phyloP scores from a whole-genome alignment of 768 basidiomycete species.

The Amyloporia xantha region DNA sequence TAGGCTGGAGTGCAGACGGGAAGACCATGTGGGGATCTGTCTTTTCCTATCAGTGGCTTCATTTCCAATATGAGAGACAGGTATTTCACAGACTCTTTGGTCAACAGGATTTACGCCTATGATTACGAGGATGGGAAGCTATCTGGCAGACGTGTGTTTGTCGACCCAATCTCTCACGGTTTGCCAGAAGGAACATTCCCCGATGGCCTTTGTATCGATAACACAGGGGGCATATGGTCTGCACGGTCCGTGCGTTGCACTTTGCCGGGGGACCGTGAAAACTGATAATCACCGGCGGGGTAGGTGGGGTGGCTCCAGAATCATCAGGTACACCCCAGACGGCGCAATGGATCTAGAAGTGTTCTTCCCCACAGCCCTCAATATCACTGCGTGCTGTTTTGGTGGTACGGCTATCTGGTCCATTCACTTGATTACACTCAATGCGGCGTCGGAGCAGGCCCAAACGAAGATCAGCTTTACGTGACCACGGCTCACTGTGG shows the following conservation, averaged over 20 bases:
- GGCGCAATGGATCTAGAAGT: slow-evolving; percentile 53
- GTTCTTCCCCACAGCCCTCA: slow-evolving; percentile 52
- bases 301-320: slow-evolving; percentile 60
- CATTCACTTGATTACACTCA: background rate
- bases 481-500: slow-evolving; percentile 51
- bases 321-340: slow-evolving; percentile 48
- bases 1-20: slow-evolving; percentile 59
- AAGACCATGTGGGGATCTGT: slow-evolving; percentile 43
- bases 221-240: slow-evolving; percentile 60
- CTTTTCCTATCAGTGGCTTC: background rate
- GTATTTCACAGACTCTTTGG: slow-evolving; percentile 64
- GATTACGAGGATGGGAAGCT: slow-evolving; percentile 53
- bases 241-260: slow-evolving; percentile 37
- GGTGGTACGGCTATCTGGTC: slow-evolving; percentile 39
- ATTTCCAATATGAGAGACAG: slow-evolving; percentile 28
- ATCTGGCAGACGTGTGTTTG: slow-evolving; percentile 47
- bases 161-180: slow-evolving; percentile 51
- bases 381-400: slow-evolving; percentile 64
- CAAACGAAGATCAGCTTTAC: slow-evolving; percentile 54
- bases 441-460: slow-evolving; percentile 32
- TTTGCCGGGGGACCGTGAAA: slow-evolving; percentile 4
- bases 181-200: slow-evolving; percentile 45
- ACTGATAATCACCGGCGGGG: background rate
- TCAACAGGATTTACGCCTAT: slow-evolving; percentile 62
- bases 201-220: slow-evolving; percentile 64